phyloP scores from a whole-genome alignment of 805 yeast genomes.

The Henningerozyma blattae region DNA sequence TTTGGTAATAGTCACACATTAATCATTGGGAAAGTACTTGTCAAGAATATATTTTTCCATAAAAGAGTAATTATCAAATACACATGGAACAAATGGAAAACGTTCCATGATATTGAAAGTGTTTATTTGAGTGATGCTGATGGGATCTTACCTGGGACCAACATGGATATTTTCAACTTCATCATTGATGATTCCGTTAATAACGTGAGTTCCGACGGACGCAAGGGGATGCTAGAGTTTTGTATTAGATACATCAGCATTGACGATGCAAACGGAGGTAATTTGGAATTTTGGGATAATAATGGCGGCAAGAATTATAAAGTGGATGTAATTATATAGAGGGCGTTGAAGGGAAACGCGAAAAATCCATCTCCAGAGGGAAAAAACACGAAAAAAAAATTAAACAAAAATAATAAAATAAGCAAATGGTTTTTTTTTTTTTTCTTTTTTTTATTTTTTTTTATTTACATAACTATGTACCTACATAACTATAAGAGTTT shows the following conservation, averaged over 20 bases:
- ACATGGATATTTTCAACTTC: slow-evolving; percentile 20
- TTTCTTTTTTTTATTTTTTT: not conserved
- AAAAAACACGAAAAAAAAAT: too few species aligned
- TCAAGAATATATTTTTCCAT: slow-evolving; percentile 56
- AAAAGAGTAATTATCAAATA: slow-evolving; percentile 62
- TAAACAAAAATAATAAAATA: slow-evolving; percentile 1
- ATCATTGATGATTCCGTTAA: slow-evolving; percentile 11
- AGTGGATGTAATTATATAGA: slow-evolving; percentile 9
- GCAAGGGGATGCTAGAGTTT: slow-evolving; percentile 12
- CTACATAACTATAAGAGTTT: not conserved
- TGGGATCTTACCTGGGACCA: slow-evolving; percentile 11
- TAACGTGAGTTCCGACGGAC: too few species aligned
- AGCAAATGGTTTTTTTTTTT: not conserved
- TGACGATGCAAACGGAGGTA: slow-evolving; percentile 6
- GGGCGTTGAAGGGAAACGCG: too few species aligned
- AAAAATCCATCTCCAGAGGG: too few species aligned
- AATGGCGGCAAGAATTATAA: slow-evolving; percentile 18
- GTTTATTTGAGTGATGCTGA: slow-evolving; percentile 16
- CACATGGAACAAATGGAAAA: slow-evolving; percentile 69
- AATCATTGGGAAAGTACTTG: slow-evolving; percentile 66
- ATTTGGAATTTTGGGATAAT: slow-evolving; percentile 20
- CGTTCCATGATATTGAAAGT: slow-evolving; percentile 28
- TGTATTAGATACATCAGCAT: slow-evolving; percentile 20
- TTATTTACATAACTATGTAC: not conserved
- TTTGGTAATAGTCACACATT: too few species aligned